Percentiles rank a stretch among this genome's conserved stretches.
phyloP scores from a whole-genome alignment of 2,329 filamentous ascomycete genomes.

The Calonectria hongkongensis region DNA sequence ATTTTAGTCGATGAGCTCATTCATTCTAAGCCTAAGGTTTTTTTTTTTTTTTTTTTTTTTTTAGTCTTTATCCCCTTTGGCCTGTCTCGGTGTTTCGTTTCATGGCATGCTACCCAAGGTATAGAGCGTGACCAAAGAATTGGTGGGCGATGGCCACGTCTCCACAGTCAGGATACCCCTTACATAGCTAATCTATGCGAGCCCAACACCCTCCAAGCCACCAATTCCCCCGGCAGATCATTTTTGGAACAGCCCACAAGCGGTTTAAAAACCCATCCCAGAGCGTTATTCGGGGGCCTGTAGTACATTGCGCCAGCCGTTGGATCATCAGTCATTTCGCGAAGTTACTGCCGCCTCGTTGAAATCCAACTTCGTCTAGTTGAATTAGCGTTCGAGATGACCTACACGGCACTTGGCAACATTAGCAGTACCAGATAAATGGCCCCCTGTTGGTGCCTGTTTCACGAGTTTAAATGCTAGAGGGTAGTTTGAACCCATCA shows the following conservation, averaged over 20 bases:
- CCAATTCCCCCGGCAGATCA: conserved; percentile 24
- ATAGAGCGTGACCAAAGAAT: neutral
- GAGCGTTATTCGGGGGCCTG: neutral
- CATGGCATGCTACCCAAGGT: neutral
- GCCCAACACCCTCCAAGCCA: conserved; percentile 25
- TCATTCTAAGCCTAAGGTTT: neutral
- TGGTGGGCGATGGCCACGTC: conserved; percentile 16
- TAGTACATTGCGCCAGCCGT: conserved; percentile 18
- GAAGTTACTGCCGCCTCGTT: neutral
- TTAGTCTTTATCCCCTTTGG: no score
- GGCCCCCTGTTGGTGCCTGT: neutral
- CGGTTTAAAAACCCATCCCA: conserved; percentile 11
- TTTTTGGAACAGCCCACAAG: conserved; percentile 12
- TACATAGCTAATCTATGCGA: conserved; percentile 34
- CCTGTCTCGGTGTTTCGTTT: neutral
- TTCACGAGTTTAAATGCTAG: neutral
- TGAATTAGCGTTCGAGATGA: neutral
- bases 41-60: neutral
- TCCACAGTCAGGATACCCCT: conserved; percentile 29
- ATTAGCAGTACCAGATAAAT: neutral
- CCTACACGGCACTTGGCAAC: neutral
- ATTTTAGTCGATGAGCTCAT: neutral
- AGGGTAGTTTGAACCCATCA: neutral
- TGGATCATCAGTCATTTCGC: neutral
- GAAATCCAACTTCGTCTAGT: neutral